A percentile compares a stretch with the other conserved stretches of the same genome.
Evolutionary conservation across 2,329 filamentous ascomycete species (phyloP).

Genomic region (Fusarium sarcochroum): DNA sequence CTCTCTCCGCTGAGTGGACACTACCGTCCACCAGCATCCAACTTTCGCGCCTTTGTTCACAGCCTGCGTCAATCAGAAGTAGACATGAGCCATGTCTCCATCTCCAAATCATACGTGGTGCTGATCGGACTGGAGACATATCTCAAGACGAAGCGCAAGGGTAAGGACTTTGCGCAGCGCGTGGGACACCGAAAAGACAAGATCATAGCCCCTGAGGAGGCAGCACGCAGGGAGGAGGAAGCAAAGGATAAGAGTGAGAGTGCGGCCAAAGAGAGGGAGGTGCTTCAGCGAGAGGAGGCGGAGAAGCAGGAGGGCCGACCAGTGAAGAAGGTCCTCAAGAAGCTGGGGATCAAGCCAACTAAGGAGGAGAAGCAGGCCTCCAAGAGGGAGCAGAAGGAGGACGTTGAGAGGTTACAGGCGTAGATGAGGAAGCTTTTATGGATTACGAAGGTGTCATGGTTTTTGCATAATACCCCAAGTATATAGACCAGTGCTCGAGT

Average conservation of each 20-base stretch:
- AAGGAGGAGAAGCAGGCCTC: slow-evolving; percentile 44
- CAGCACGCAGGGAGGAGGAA: slow-evolving; percentile 69
- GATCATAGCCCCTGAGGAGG: slow-evolving; percentile 72
- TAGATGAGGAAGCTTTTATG: slow-evolving; percentile 1
- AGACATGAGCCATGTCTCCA: slow-evolving; percentile 83
- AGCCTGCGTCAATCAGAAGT: slow-evolving; percentile 79
- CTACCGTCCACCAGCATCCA: slow-evolving; percentile 85
- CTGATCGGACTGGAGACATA: slow-evolving; percentile 88
- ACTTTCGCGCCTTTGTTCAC: slow-evolving; percentile 86
- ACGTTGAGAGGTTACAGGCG: slow-evolving; percentile 24
- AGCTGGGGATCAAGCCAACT: slow-evolving; percentile 54
- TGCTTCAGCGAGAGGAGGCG: slow-evolving; percentile 57
- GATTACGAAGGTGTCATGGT: slow-evolving; percentile 6
- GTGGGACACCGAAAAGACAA: slow-evolving; percentile 69
- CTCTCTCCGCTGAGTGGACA: slow-evolving; percentile 83
- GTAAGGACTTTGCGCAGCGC: slow-evolving; percentile 68
- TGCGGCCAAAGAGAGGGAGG: slow-evolving; percentile 65
- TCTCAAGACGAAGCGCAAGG: slow-evolving; percentile 74
- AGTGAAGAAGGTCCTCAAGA: slow-evolving; percentile 57
- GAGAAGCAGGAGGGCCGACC: slow-evolving; percentile 56
- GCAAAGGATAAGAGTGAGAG: slow-evolving; percentile 73
- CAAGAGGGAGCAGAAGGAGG: slow-evolving; percentile 41
- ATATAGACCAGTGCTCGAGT: slow-evolving; percentile 17
- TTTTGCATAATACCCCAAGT: slow-evolving; percentile 35
- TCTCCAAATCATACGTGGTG: slow-evolving; percentile 86